Percentiles rank a stretch among this genome's conserved stretches.
These are phyloP conservation scores for Paramecium biaurelia DNA, from an alignment of 73 alveolate genomes.

Conservation along the genomic window DNA sequence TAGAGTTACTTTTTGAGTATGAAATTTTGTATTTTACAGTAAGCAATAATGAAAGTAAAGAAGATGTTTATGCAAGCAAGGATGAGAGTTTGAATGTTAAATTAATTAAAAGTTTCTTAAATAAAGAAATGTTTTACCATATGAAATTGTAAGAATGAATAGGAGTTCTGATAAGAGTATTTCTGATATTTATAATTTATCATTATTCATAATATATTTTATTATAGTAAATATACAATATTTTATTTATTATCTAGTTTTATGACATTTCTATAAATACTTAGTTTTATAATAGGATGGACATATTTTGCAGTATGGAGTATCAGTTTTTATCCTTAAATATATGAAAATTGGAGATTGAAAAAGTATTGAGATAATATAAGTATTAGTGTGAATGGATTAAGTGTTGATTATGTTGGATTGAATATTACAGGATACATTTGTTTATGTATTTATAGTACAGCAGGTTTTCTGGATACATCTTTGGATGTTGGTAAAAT, in stretches of 20 bases:
- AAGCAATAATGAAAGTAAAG: neutral
- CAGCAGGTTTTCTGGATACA: neutral
- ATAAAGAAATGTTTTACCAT: neutral
- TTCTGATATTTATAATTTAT: neutral
- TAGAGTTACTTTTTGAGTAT: neutral
- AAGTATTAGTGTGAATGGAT: neutral
- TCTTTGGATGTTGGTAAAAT: neutral
- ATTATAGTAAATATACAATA: neutral
- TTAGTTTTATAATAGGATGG: constrained; percentile 35
- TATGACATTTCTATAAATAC: neutral
- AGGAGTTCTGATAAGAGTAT: neutral
- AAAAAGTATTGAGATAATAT: neutral
- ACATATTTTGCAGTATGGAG: constrained; percentile 39
- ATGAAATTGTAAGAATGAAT: neutral
- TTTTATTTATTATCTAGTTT: neutral
- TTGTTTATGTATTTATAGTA: constrained; percentile 21
- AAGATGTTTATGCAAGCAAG: neutral
- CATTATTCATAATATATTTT: neutral
- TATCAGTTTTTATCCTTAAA: constrained; percentile 28
- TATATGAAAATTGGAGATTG: neutral
- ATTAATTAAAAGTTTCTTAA: neutral
- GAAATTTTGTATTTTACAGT: neutral
- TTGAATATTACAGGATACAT: constrained; percentile 25
- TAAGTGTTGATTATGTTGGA: neutral
- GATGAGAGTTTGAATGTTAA: neutral